Base-by-base conservation (phyloP, 2,329 filamentous ascomycete species). In the Westerdykella aurantiaca region DNA sequence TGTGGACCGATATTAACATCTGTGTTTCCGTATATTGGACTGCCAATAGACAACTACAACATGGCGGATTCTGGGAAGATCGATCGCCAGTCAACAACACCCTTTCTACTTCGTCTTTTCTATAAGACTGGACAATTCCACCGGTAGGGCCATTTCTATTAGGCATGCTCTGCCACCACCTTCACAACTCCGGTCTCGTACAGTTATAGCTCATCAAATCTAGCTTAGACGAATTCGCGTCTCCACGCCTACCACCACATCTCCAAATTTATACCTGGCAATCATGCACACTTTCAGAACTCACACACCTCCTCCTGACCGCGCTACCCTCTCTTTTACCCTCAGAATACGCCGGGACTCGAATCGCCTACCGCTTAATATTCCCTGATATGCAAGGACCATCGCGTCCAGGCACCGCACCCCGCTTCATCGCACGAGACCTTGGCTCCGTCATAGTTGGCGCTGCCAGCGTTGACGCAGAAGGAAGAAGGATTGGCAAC, bases 191-290 rank as follows among this genome's bases (percentile, higher is more conserved):
- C 25, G 11, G 4, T 29, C 18, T 21, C 11, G 25, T 10, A 12
- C 25, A 29, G 25, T 29, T 29, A 29, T 29, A 29, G 25, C 34
- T 37, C 14, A n/a, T 14, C 14, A 18, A 14, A 14, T 1, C 7
- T n/a, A 18, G 33, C 7, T 35, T 82, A 29, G 81, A 86, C 47
- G 86, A 91, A 53, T 88, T 93, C 64, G 62, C 66, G 37, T 59
- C 64, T 21, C 66, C 79, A 54, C 61, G 80, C 16, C 69, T 77
- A 41, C 76, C 86, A 17, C 72, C 83, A 6, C 79, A 85, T 63
- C 74, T 95, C 21, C 78, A 86, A 49, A 83, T 96, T 57, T 90
- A 96, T 74, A 90, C 89, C 45, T 95, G 88, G 86, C 78, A 81
- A 44, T 81, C 80, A 57, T 91, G 86, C 70, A 88, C 86, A 2